Base-by-base conservation (phyloP, 2,329 filamentous ascomycete species). In the Colletotrichum simmondsii region DNA sequence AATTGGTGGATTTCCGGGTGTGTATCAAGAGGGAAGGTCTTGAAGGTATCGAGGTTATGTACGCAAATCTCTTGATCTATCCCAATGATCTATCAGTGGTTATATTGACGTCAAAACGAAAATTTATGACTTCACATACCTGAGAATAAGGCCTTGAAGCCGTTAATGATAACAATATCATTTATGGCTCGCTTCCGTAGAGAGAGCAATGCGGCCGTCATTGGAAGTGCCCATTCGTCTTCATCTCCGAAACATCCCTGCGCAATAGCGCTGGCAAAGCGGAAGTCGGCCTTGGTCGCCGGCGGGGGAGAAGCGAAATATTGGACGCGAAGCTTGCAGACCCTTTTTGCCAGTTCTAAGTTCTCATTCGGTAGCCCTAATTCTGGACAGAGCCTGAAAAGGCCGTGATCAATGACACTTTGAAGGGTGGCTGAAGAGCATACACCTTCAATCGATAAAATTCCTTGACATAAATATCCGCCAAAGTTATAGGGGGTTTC, bases 81-180 rank as follows among this genome's bases (percentile, higher is more conserved):
- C 42, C 7, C 19, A n/a, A n/a, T 46, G 42, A 1, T 8, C 6
- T n/a, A 19, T 46, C 19, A 46, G 19, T 46, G 12, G 5, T 14
- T 12, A 1, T 35, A 6, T 19, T n/a, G n/a, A 19, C 42, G 0
- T 4, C 16, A 5, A n/a, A 2, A 7, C 42, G 16, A n/a, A 1
- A 8, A 19, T 42, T 4, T 2, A 14, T 19, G 37, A n/a, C 16
- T n/a, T n/a, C 2, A 7, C 19, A 46, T 46, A 46, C 19, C 42
- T 3, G 42, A 46, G 42, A 46, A 46, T 6, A 46, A 19, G 19
- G 42, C 42, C 2, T 46, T 46, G 7, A 46, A 46, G 0, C 19
- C 42, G 2, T 4, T 5, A 3, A 46, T 16, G 16, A 46, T n/a
- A 2, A n/a, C 42, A 46, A 46, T 19, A 46, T 46, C 42, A 2